Evolutionary conservation across 148 eudicot genomes (phyloP), one percentile per base, ranked within the genome.

Genomic region (Cornus controversa): DNA sequence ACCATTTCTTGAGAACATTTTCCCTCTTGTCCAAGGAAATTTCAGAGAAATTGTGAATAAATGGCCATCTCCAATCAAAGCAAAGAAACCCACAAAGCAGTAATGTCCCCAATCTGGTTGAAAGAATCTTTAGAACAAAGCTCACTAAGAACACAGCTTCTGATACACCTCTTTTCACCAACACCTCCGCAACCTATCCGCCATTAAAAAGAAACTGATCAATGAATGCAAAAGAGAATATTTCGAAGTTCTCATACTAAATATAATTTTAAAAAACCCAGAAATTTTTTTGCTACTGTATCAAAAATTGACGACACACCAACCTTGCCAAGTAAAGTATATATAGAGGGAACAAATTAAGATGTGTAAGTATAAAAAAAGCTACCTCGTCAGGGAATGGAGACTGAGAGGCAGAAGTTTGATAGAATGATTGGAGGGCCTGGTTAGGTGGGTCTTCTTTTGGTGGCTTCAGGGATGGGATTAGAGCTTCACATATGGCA

Each of bases 61-160:
- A 91, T 20, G 95, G 97, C 87, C 86, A 93, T 63, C 64, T 90
- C 90, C 83, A 67, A 26, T 78, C 84, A 77, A 93, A 81, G 82
- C 91, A 88, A 45, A 76, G 18, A 29, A 34, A 23, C 67, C 97
- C 97, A 79, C 97, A 91, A 8, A 93, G 77, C 77, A 93, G 58
- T 0, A 93, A 64, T 47, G 91, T 91, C 62, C 97, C 97, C 73
- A 91, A 40, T 86, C 90, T 88, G 11, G 83, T 93, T 40, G 97
- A 91, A 8, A 93, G 75, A 2, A 87, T 57, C 68, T 1, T 82
- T 18, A 93, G 67, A 75, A 86, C 90, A 64, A 90, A 7, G 23
- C 57, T 88, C 24, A 82, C 74, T 29, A 91, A 53, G 8, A 75
- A 0, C 80, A 81, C 69, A 29, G 84, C 86, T 73, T 91, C 91